Evolutionary conservation across 495 filamentous ascomycete genomes (phyloP).

Genomic region (Pyronema domesticum): DNA sequence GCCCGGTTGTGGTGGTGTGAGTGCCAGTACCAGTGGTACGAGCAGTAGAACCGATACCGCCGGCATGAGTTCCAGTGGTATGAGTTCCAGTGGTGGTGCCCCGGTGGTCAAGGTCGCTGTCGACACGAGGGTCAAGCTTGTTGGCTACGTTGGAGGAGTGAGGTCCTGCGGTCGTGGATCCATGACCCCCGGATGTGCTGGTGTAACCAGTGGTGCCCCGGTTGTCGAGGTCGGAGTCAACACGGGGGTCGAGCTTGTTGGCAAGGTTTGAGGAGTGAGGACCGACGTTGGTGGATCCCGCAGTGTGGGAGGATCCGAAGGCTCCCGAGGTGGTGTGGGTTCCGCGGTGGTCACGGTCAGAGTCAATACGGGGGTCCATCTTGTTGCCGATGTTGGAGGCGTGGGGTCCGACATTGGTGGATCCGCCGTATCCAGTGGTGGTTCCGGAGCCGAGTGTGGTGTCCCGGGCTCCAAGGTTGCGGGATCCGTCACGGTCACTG

Average conservation of each 20-base stretch:
- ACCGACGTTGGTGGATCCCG: conserved; percentile 31
- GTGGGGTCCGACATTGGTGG: conserved; percentile 25
- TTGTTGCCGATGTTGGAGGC: conserved; percentile 29
- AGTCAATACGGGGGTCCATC: conserved; percentile 35
- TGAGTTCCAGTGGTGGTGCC: conserved; percentile 4
- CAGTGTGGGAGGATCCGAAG: conserved; percentile 22
- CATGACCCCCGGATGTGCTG: conserved; percentile 12
- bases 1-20: conserved; percentile 15
- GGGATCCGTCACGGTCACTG: conserved; percentile 28
- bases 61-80: neutral
- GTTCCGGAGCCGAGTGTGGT: conserved; percentile 1
- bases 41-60: conserved; percentile 13
- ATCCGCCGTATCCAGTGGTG: conserved; percentile 6
- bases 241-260: conserved; percentile 35
- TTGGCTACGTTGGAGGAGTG: conserved; percentile 36
- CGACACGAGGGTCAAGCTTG: conserved; percentile 25
- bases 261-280: conserved; percentile 29
- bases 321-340: conserved; percentile 26
- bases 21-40: conserved; percentile 6
- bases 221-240: conserved; percentile 31
- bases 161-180: conserved; percentile 27
- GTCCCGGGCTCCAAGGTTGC: conserved; percentile 13
- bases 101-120: conserved; percentile 28
- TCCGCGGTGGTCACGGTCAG: conserved; percentile 25
- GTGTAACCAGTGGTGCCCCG: conserved; percentile 14